Evolutionary conservation across 176 grass and related monocot genomes (phyloP), one percentile per base, ranked within the genome.

Genomic region (Tillandsia fasciculata): DNA sequence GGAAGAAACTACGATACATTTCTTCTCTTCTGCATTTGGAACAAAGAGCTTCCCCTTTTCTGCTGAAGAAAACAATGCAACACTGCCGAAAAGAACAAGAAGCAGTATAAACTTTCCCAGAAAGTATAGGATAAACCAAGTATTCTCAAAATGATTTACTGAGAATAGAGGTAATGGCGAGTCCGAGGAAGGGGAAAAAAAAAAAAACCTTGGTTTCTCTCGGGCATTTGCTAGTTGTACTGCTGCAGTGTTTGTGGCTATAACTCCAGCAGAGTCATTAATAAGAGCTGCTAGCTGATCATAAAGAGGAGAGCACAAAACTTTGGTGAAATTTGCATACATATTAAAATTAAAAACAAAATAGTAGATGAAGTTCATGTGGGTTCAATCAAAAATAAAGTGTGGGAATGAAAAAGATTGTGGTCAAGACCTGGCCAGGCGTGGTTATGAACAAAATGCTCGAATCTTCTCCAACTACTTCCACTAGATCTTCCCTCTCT

Each of bases 221-320:
- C 86, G 84, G 28, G 93, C 86, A 29, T 87, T 88, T 28, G 93
- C 89, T 2, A 97, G 81, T 82, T 83, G 89, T 18, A 97, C 77
- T 23, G 89, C 93, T 26, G 89, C 86, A 51, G 93, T 97, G 85
- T 97, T 97, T 51, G 89, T 97, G 7, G 81, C 72, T 10, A 97
- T 77, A 0, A 93, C 86, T 10, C 86, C 86, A 1, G 75, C 89
- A 2, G 89, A 87, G 64, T 97, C 94, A 51, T 87, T 88, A 50
- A 93, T 83, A 14, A 97, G 63, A 75, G 84, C 83, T 63, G 94
- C 88, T 56, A 97, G 89, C 89, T 97, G 51, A 53, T 53, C 28
- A 63, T 47, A 11, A 2, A 50, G 53, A 49, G 8, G 11, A 6
- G 0, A 12, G 49, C 15, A n/a, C 11, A 61, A 74, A 27, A 59